Percentiles rank a stretch among this genome's conserved stretches.
These are phyloP conservation scores for Hygrocybe coccinea DNA, from an alignment of 768 basidiomycete genomes.

Conservation along the genomic window DNA sequence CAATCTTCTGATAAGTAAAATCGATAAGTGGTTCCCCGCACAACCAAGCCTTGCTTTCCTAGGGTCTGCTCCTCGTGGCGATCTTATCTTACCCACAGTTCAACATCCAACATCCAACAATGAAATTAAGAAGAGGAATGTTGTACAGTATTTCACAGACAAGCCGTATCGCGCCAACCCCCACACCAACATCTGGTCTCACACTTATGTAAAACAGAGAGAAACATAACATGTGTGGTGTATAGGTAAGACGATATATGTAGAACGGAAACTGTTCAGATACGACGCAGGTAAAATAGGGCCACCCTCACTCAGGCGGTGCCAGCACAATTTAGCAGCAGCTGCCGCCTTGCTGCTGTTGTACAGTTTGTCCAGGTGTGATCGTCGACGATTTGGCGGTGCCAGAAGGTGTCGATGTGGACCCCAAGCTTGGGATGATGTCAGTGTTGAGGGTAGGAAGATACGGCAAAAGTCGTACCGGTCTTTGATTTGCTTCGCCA, in stretches of 20 bases:
- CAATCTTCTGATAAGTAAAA: no score
- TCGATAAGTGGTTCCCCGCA: no score
- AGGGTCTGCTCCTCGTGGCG: no score
- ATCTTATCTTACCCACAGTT: no score
- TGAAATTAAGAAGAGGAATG: no score
- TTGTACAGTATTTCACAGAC: no score
- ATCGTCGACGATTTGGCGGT: constrained; percentile 79
- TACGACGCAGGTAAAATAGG: constrained; percentile 7
- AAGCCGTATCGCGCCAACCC: neutral
- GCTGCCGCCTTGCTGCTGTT: constrained; percentile 63
- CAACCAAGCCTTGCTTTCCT: no score
- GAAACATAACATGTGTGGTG: constrained; percentile 1
- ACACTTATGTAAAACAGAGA: neutral
- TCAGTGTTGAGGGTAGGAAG: neutral
- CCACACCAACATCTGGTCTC: no score
- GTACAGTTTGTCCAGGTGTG: constrained; percentile 78
- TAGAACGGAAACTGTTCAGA: constrained; percentile 17
- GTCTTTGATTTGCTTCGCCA: constrained; percentile 96
- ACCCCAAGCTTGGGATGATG: constrained; percentile 62
- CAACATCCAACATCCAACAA: no score
- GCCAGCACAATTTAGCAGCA: constrained; percentile 66
- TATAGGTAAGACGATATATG: constrained; percentile 14
- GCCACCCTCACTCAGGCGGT: neutral
- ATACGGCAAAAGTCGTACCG: constrained; percentile 40
- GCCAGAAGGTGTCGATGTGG: constrained; percentile 67